A percentile compares a stretch with the other conserved stretches of the same genome.
These are phyloP conservation scores for Alternaria sp. DNA, from an alignment of 2,329 filamentous ascomycete species.

Conservation along the genomic window DNA sequence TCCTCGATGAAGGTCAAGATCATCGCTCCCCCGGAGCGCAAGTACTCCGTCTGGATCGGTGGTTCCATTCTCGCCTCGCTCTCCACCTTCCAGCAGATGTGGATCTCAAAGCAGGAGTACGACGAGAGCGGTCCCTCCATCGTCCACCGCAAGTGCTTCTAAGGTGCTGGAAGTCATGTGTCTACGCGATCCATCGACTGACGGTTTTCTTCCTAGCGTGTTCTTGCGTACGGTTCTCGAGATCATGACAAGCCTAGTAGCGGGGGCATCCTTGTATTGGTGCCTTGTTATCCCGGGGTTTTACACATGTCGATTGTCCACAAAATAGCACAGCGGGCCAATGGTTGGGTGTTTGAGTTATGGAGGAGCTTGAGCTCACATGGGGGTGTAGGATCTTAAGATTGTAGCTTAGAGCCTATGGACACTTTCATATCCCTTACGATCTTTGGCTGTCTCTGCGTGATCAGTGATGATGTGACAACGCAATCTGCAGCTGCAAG, in stretches of 20 bases:
- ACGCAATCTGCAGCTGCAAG: background rate
- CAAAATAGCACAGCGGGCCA: constrained; percentile 48
- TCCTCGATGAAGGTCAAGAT: constrained; percentile 99
- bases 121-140: constrained; percentile 99
- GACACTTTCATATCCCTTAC: constrained; percentile 42
- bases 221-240: constrained; percentile 44
- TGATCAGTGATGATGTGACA: constrained; percentile 6
- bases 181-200: constrained; percentile 21
- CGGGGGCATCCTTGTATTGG: constrained; percentile 45
- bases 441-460: background rate
- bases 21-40: constrained; percentile 99
- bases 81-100: constrained; percentile 99
- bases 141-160: constrained; percentile 99
- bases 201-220: constrained; percentile 37
- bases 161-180: constrained; percentile 64
- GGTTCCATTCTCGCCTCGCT: constrained; percentile 99
- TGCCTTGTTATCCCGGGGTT: constrained; percentile 44
- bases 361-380: constrained; percentile 45
- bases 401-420: constrained; percentile 50
- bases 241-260: constrained; percentile 47
- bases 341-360: constrained; percentile 47
- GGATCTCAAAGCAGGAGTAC: constrained; percentile 99
- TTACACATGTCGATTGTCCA: constrained; percentile 46
- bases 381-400: constrained; percentile 45
- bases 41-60: constrained; percentile 99